phyloP scores from a whole-genome alignment of 768 basidiomycete species.

The Chalciporus piperatus region DNA sequence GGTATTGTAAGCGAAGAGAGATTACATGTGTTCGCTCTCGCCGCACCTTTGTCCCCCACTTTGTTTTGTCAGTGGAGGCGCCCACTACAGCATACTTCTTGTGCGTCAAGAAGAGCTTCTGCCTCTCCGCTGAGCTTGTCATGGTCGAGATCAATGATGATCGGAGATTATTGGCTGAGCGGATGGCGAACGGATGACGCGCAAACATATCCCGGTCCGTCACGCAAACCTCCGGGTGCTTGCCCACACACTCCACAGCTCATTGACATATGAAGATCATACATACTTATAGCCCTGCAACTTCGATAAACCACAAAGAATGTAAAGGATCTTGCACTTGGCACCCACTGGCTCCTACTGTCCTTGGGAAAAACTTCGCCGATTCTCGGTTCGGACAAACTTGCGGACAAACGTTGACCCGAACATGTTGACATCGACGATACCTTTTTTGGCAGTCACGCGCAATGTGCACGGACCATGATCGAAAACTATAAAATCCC shows the following conservation, averaged over 20 bases:
- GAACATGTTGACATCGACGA: background rate
- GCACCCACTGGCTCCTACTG: too few species aligned
- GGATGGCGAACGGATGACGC: conserved; percentile 1
- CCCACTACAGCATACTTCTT: conserved; percentile 76
- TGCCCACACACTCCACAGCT: background rate
- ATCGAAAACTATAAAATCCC: conserved; percentile 32
- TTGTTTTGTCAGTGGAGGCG: conserved; percentile 74
- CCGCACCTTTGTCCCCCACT: conserved; percentile 73
- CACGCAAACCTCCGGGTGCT: background rate
- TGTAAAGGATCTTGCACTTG: too few species aligned
- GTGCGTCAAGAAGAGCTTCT: conserved; percentile 55
- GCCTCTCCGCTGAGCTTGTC: conserved; percentile 40
- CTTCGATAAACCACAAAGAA: too few species aligned
- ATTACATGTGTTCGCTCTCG: background rate
- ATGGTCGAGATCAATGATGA: conserved; percentile 18
- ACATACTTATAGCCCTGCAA: background rate
- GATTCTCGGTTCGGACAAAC: too few species aligned
- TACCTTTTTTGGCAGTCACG: conserved; percentile 16
- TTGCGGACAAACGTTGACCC: too few species aligned
- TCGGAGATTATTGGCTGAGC: conserved; percentile 7
- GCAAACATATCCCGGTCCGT: conserved; percentile 2
- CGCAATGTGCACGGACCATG: conserved; percentile 36
- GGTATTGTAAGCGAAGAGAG: background rate
- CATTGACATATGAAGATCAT: background rate
- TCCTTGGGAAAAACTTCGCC: background rate